Evolutionary conservation across 202 grass and related monocot species (phyloP).

Genomic region (Carex arenaria): DNA sequence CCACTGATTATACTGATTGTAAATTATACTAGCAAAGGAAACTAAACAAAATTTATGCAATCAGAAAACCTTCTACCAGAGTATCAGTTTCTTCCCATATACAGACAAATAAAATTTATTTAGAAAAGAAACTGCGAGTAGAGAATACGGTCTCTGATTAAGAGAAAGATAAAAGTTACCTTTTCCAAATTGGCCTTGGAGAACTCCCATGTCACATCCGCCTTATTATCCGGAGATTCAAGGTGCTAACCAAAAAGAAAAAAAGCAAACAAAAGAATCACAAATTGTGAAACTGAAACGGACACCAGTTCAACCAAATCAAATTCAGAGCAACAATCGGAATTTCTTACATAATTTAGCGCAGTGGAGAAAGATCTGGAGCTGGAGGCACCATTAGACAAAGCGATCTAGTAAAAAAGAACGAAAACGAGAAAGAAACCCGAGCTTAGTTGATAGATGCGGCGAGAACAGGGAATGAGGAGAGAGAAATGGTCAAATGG

Average conservation of each 20-base stretch:
- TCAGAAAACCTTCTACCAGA: not conserved
- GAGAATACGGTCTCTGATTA: not conserved
- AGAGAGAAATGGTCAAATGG: not conserved
- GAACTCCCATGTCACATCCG: conserved; percentile 71
- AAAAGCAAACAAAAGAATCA: conserved; percentile 1
- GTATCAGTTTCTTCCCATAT: not conserved
- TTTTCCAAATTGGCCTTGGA: conserved; percentile 64
- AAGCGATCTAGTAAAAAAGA: conserved; percentile 33
- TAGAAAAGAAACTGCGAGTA: too few relatives aligned
- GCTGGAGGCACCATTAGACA: conserved; percentile 18
- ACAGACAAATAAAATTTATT: not conserved
- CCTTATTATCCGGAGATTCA: conserved; percentile 86
- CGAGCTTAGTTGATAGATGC: conserved; percentile 24
- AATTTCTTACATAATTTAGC: conserved; percentile 81
- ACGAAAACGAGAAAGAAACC: conserved; percentile 6
- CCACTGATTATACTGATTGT: not conserved
- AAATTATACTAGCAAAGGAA: not conserved
- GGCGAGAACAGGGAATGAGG: not conserved
- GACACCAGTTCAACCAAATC: conserved; percentile 20
- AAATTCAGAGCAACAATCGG: conserved; percentile 21
- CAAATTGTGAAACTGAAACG: not conserved
- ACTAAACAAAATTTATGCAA: not conserved
- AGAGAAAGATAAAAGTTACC: conserved; percentile 29
- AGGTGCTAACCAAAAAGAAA: conserved; percentile 64
- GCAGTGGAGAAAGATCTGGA: conserved; percentile 83